Percentiles rank a stretch among this genome's conserved stretches.
These are phyloP conservation scores for Bombardia bombarda DNA, from an alignment of 495 filamentous ascomycete species.

Conservation along the genomic window DNA sequence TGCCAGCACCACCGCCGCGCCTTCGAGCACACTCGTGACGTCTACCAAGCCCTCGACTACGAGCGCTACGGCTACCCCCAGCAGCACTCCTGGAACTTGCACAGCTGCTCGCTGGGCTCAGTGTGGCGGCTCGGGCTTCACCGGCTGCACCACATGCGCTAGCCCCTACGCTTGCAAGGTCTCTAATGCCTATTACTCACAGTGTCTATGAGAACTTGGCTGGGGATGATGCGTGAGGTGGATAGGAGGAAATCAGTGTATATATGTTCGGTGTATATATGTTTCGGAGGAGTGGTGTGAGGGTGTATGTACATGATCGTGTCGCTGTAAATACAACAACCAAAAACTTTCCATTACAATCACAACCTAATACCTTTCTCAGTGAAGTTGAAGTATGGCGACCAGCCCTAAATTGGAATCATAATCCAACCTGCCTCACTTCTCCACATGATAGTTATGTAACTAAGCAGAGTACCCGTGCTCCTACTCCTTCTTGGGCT, in stretches of 20 bases:
- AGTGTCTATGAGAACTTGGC: conserved; percentile 16
- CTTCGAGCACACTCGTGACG: conserved; percentile 3
- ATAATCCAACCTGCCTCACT: too few relatives aligned
- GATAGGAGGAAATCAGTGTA: background rate
- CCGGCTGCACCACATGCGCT: conserved; percentile 30
- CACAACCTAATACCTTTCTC: too few relatives aligned
- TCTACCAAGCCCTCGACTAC: conserved; percentile 12
- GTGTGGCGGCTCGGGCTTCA: conserved; percentile 39
- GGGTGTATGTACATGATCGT: too few relatives aligned
- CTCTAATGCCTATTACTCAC: conserved; percentile 26
- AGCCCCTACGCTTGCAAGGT: conserved; percentile 21
- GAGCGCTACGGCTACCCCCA: conserved; percentile 15
- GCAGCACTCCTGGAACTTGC: conserved; percentile 23
- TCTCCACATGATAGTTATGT: too few relatives aligned
- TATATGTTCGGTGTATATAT: background rate
- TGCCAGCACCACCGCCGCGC: too few relatives aligned
- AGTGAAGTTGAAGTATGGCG: too few relatives aligned
- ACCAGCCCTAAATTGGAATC: too few relatives aligned
- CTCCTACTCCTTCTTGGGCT: too few relatives aligned
- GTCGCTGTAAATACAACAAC: background rate
- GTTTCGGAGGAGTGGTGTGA: too few relatives aligned
- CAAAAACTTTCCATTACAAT: too few relatives aligned
- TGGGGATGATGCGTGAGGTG: background rate
- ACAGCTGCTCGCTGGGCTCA: conserved; percentile 24
- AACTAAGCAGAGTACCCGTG: too few relatives aligned